phyloP scores from a whole-genome alignment of 495 filamentous ascomycete species.

The Daldinia concentrica region DNA sequence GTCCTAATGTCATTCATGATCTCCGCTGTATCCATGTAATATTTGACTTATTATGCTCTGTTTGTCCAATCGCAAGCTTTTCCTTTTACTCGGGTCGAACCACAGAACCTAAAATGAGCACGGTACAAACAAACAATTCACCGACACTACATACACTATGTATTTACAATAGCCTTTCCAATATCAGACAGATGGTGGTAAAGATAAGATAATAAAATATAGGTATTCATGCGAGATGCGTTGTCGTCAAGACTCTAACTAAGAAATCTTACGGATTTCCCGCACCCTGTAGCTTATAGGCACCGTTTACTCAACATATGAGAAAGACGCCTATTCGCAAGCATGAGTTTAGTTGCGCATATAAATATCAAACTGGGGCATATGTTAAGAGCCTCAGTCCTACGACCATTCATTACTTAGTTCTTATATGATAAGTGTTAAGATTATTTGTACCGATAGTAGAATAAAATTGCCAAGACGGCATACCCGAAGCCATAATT shows the following conservation, averaged over 20 bases:
- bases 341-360: not conserved
- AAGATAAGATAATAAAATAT: slow-evolving; percentile 7
- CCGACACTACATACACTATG: too few species aligned
- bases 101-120: slow-evolving; percentile 10
- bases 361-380: not conserved
- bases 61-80: slow-evolving; percentile 29
- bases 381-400: slow-evolving; percentile 3
- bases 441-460: not conserved
- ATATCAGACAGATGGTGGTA: not conserved
- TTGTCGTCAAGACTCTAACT: not conserved
- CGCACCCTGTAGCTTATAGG: not conserved
- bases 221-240: not conserved
- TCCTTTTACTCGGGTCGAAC: slow-evolving; percentile 37
- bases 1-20: slow-evolving; percentile 29
- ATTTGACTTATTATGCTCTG: slow-evolving; percentile 30
- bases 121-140: not conserved
- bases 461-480: slow-evolving; percentile 38
- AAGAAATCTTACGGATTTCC: not conserved
- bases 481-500: slow-evolving; percentile 26
- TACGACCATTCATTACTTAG: not conserved
- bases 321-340: not conserved
- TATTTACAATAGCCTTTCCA: slow-evolving; percentile 22
- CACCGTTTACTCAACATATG: not conserved
- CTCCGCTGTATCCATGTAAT: slow-evolving; percentile 36
- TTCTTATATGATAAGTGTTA: slow-evolving; percentile 1